These are phyloP conservation scores for Dimargaris verticillata DNA, from an alignment of 192 early-diverging fungal genomes.

Conservation along the genomic window DNA sequence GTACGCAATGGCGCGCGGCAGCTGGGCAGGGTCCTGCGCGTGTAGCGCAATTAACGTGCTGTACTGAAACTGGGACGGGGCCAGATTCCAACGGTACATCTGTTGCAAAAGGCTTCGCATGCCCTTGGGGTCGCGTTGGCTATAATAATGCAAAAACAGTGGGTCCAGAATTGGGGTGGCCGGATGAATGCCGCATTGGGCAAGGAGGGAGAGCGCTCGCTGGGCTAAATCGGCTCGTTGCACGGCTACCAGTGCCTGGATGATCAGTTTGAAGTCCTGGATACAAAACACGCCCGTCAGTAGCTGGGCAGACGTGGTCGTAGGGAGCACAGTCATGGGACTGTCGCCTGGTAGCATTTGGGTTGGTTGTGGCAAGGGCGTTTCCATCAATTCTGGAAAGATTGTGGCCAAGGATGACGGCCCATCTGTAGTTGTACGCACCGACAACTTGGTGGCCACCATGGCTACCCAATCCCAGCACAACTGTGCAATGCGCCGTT, in stretches of 20 bases:
- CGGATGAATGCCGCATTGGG: not conserved
- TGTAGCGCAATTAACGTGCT: not conserved
- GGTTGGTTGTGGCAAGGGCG: not conserved
- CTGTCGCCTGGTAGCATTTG: not conserved
- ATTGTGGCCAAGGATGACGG: not conserved
- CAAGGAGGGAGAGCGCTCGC: not conserved
- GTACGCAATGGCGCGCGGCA: not conserved
- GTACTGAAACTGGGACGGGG: not conserved
- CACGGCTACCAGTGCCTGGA: not conserved
- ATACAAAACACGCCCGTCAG: not conserved
- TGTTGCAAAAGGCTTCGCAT: not conserved
- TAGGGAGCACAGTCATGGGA: not conserved
- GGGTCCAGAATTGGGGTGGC: not conserved
- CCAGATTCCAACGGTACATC: not conserved
- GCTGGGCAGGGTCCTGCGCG: not conserved
- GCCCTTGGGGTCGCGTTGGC: not conserved
- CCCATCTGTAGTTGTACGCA: not conserved
- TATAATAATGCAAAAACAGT: not conserved
- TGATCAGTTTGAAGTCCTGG: conserved; percentile 1
- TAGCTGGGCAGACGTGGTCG: not conserved
- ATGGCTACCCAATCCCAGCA: conserved; percentile 10
- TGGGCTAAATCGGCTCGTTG: not conserved
- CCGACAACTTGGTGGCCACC: not conserved
- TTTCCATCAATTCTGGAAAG: not conserved
- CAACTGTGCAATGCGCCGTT: not conserved